Evolutionary conservation across 164 flowering plant species (phyloP), one percentile per base, ranked within the genome.

Genomic region (Brasenia schreberi): DNA sequence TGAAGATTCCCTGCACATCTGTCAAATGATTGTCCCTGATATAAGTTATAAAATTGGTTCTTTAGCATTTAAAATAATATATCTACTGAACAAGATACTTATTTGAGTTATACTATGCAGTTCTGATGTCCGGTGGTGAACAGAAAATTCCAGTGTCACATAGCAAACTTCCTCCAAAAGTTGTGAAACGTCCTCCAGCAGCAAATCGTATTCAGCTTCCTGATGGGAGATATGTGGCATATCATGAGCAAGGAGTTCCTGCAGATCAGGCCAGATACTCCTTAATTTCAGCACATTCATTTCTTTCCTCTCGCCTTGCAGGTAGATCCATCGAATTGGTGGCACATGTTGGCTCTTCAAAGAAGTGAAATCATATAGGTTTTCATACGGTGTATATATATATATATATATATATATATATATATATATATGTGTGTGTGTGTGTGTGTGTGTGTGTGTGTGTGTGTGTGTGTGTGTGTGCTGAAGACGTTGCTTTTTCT

Each of bases 291-390:
- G 84, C 95, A 16, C 99, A 91, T 79, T 74, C 87, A 64, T 94
- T 94, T 74, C 96, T 94, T 73, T 91, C 95, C 23, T 91, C 99
- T 18, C 73, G 99, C 49, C 84, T 89, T 68, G 85, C 89, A 78
- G 98, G 98, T 90, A 77, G 53, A 63, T 18, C 23, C 27, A 52
- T 39, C 61, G 59, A 72, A 12, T 0, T 45, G 14, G 7, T 45
- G 4, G 53, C 53, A 45, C 53, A 12, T 45, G 53, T 7, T 23
- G 53, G 11, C 53, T 12, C 14, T 2, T 45, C 11, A 45, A 45
- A 45, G 53, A 45, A 45, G 53, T 45, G 7, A 45, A 45, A 45
- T 4, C 2, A 45, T 45, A 45, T 7, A 2, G 14, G 53, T 45
- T 45, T 45, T 45, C 52, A 6, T 44, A 44, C 7, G 5, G 52